Base-by-base conservation (phyloP, 1,284 basidiomycete species). In the Marasmius sp. region DNA sequence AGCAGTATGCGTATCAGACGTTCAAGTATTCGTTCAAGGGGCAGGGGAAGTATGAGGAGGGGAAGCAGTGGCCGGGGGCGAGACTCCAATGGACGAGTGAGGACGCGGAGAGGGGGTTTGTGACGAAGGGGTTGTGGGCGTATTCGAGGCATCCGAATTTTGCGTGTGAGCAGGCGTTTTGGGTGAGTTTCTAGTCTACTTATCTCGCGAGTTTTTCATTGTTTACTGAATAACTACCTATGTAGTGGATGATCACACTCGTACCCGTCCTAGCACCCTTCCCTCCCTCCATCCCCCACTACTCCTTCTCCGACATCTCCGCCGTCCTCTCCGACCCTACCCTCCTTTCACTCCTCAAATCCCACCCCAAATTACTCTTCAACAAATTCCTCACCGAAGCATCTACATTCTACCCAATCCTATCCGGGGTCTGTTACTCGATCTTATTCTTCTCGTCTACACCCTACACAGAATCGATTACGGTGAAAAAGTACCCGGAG, bases 91-190 rank as follows among this genome's bases (percentile, higher is more conserved):
- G 86, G 86, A 86, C 84, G 1, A 77, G 83, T 33, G 81, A 81
- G 14, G 93, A 94, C 70, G 84, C 82, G 6, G 80, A 89, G 66
- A 82, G 95, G 6, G 96, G 96, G 0, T 98, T 98, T 73, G 78
- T 91, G 27, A 94, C 93, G 0, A 81, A 82, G 12, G 95, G 95
- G 0, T 75, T 98, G 10, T 98, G 93, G 92, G 84, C 86, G 1
- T 94, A 88, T 80, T 88, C 86, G 2, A 81, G 96, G 16, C 96
- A 98, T 73, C 95, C 96, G 18, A 97, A 97, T 74, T 96, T 95
- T 75, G 78, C 89, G 0, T 94, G 91, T 71, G 95, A 97, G 72
- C 94, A 96, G 75, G 76, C 79, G 8, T 94, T 95, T 76, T 97
- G 94, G 94, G 87, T 94, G 65, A 64, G 85, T 73, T n/a, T 52